A percentile compares a stretch with the other conserved stretches of the same genome.
phyloP scores from a whole-genome alignment of 805 yeast species.

The Sugiyamaella qingdaonensis region DNA sequence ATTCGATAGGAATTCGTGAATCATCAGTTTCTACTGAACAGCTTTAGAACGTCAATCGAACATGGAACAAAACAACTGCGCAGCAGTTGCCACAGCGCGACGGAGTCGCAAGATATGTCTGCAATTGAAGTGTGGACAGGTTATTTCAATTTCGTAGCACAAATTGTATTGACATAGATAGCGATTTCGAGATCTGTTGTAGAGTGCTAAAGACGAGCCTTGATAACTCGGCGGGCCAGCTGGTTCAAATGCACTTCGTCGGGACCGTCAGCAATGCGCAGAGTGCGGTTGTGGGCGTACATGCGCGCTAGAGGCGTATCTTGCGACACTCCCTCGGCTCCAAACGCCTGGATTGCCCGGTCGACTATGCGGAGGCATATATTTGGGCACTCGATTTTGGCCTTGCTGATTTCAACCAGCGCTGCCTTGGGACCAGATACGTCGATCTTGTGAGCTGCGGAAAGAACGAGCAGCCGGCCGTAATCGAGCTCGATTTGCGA shows the following conservation, averaged over 20 bases:
- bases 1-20: too few relatives aligned
- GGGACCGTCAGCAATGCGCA: slow-evolving; percentile 66
- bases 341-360: slow-evolving; percentile 61
- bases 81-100: too few relatives aligned
- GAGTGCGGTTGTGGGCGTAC: slow-evolving; percentile 50
- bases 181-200: not conserved
- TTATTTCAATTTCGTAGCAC: too few relatives aligned
- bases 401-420: slow-evolving; percentile 53
- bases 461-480: slow-evolving; percentile 50
- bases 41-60: too few relatives aligned
- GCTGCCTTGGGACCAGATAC: slow-evolving; percentile 51
- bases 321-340: slow-evolving; percentile 62
- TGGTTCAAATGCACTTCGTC: slow-evolving; percentile 62
- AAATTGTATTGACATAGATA: not conserved
- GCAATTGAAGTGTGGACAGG: too few relatives aligned
- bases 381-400: slow-evolving; percentile 59
- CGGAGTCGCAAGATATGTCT: too few relatives aligned
- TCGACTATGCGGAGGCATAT: slow-evolving; percentile 49
- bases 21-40: too few relatives aligned
- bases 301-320: slow-evolving; percentile 54
- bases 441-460: slow-evolving; percentile 61
- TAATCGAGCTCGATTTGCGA: slow-evolving; percentile 51
- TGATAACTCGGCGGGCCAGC: slow-evolving; percentile 41
- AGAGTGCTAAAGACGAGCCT: slow-evolving; percentile 3
- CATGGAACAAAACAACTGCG: too few relatives aligned